A percentile compares a stretch with the other conserved stretches of the same genome.
Evolutionary conservation across 1,139 yeast species (phyloP).

Genomic region (Hansenula anomala): DNA sequence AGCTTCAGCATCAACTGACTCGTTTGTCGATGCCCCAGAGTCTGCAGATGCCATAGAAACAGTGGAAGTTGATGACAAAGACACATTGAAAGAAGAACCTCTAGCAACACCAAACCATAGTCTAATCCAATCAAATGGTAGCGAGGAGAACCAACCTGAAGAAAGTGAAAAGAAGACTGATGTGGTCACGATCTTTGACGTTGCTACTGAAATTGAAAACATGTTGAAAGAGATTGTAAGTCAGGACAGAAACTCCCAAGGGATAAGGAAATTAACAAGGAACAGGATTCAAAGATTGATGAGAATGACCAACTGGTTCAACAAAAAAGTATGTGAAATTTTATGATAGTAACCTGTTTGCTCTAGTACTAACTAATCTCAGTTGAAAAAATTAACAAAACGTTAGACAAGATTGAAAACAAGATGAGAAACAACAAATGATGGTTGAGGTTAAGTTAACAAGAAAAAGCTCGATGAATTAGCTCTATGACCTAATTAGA

Average conservation of each 20-base stretch:
- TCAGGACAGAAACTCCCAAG: not conserved
- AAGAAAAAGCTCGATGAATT: no score
- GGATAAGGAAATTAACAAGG: not conserved
- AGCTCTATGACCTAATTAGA: no score
- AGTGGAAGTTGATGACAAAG: conserved; percentile 1
- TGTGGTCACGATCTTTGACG: conserved; percentile 42
- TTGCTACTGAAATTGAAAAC: conserved; percentile 45
- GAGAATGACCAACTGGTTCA: conserved; percentile 10
- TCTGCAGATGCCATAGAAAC: not conserved
- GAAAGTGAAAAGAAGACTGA: conserved; percentile 10
- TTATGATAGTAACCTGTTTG: no score
- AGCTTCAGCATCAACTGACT: not conserved
- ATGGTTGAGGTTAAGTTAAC: not conserved
- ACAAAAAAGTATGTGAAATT: conserved; percentile 7
- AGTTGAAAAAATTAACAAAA: conserved; percentile 19
- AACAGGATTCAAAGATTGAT: conserved; percentile 9
- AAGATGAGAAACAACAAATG: not conserved
- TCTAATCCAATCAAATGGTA: not conserved
- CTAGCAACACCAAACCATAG: conserved; percentile 8
- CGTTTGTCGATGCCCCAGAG: conserved; percentile 2
- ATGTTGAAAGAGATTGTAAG: conserved; percentile 32
- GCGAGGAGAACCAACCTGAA: not conserved
- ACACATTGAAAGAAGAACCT: conserved; percentile 8
- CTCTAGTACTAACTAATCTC: not conserved
- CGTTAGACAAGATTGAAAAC: conserved; percentile 19